Evolutionary conservation across 805 yeast genomes (phyloP).

Genomic region (Pichia occidentalis): DNA sequence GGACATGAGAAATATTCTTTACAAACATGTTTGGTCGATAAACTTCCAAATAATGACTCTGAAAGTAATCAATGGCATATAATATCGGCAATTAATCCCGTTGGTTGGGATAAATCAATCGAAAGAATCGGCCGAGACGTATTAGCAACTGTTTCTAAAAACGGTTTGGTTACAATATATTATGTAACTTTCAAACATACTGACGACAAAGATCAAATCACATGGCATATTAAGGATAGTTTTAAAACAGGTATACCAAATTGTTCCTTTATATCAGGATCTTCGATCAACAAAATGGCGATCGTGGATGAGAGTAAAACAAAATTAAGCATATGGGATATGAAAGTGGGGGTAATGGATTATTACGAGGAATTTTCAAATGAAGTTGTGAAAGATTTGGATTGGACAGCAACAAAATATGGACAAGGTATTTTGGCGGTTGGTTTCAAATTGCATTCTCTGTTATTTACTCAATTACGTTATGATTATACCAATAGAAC

Average conservation of each 20-base stretch:
- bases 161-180: conserved; percentile 45
- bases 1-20: conserved; percentile 28
- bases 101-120: conserved; percentile 40
- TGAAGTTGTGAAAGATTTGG: conserved; percentile 56
- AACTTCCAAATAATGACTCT: conserved; percentile 34
- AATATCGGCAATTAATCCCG: conserved; percentile 59
- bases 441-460: conserved; percentile 60
- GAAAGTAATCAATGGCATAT: conserved; percentile 25
- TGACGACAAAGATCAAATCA: conserved; percentile 21
- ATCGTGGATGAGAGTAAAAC: conserved; percentile 51
- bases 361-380: conserved; percentile 40
- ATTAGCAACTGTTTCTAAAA: conserved; percentile 49
- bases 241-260: conserved; percentile 51
- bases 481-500: conserved; percentile 80
- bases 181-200: conserved; percentile 31
- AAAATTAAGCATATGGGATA: conserved; percentile 73
- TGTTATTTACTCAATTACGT: conserved; percentile 73
- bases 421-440: conserved; percentile 72
- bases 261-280: conserved; percentile 57
- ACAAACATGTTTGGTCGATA: conserved; percentile 18
- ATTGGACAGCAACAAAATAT: conserved; percentile 72
- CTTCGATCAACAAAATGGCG: conserved; percentile 71
- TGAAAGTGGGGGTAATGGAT: conserved; percentile 59
- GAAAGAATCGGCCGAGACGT: conserved; percentile 35
- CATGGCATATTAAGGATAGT: conserved; percentile 47